A percentile compares a stretch with the other conserved stretches of the same genome.
Evolutionary conservation across 768 basidiomycete genomes (phyloP).

Genomic region (Calocera cornea): DNA sequence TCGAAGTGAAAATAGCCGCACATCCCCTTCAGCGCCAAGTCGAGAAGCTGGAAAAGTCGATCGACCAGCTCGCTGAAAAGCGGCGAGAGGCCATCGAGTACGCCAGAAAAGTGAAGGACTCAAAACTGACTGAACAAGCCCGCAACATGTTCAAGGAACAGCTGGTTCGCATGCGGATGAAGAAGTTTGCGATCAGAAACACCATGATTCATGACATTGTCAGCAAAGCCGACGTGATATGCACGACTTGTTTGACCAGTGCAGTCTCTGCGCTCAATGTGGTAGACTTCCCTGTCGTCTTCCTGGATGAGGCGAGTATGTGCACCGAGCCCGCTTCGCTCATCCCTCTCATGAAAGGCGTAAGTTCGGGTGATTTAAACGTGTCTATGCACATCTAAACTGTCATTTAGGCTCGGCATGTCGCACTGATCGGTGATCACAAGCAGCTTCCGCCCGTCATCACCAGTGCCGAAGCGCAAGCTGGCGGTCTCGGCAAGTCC

Average conservation of each 20-base stretch:
- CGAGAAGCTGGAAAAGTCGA: conserved; percentile 21
- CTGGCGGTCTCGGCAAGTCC: conserved; percentile 60
- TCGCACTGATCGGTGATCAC: conserved; percentile 90
- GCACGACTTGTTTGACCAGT: conserved; percentile 76
- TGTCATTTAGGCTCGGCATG: conserved; percentile 49
- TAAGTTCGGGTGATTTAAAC: conserved; percentile 32
- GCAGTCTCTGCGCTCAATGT: conserved; percentile 51
- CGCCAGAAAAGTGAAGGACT: conserved; percentile 19
- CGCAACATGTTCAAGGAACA: conserved; percentile 21
- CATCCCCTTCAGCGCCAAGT: conserved; percentile 44
- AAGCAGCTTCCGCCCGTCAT: conserved; percentile 90
- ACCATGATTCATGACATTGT: conserved; percentile 50
- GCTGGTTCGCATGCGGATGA: conserved; percentile 26
- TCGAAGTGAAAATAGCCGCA: conserved; percentile 46
- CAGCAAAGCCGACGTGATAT: conserved; percentile 62
- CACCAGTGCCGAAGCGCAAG: conserved; percentile 56
- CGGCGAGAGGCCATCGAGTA: conserved; percentile 21
- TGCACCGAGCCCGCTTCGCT: conserved; percentile 86
- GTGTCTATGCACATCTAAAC: conserved; percentile 10
- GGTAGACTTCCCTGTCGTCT: conserved; percentile 83
- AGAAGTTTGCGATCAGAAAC: conserved; percentile 30
- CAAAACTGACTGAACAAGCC: neutral
- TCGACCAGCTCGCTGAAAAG: conserved; percentile 7
- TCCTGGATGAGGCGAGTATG: conserved; percentile 92
- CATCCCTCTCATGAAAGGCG: conserved; percentile 88